phyloP scores from a whole-genome alignment of 2,329 filamentous ascomycete species.

The Tricladium varicosporioides region DNA sequence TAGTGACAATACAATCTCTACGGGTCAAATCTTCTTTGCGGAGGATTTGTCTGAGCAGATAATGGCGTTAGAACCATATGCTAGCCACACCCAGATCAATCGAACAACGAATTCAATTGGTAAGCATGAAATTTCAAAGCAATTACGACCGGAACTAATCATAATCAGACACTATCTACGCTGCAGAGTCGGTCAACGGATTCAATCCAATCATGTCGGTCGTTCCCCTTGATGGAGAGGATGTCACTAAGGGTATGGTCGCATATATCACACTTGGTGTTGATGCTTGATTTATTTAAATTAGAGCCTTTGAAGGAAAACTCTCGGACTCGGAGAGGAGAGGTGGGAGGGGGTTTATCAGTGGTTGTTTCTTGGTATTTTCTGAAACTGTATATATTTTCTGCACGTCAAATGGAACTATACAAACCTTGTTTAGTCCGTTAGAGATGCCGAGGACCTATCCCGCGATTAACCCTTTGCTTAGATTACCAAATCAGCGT shows the following conservation, averaged over 20 bases:
- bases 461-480: no score
- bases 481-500: no score
- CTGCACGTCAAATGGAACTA: no score
- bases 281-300: slow-evolving; percentile 1
- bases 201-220: slow-evolving; percentile 35
- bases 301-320: no score
- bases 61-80: slow-evolving; percentile 47
- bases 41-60: slow-evolving; percentile 53
- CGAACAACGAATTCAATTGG: slow-evolving; percentile 34
- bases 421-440: no score
- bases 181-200: slow-evolving; percentile 17
- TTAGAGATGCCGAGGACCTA: no score
- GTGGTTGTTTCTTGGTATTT: no score
- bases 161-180: neutral
- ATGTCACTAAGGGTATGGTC: slow-evolving; percentile 37
- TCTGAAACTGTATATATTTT: no score
- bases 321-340: no score
- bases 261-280: slow-evolving; percentile 39
- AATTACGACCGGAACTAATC: neutral
- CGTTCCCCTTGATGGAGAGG: slow-evolving; percentile 35
- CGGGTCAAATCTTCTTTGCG: slow-evolving; percentile 66
- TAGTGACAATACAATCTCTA: slow-evolving; percentile 45
- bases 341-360: no score
- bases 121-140: neutral
- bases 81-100: slow-evolving; percentile 43